phyloP scores from a whole-genome alignment of 1,284 basidiomycete species.

The Phaffia rhodozyma region DNA sequence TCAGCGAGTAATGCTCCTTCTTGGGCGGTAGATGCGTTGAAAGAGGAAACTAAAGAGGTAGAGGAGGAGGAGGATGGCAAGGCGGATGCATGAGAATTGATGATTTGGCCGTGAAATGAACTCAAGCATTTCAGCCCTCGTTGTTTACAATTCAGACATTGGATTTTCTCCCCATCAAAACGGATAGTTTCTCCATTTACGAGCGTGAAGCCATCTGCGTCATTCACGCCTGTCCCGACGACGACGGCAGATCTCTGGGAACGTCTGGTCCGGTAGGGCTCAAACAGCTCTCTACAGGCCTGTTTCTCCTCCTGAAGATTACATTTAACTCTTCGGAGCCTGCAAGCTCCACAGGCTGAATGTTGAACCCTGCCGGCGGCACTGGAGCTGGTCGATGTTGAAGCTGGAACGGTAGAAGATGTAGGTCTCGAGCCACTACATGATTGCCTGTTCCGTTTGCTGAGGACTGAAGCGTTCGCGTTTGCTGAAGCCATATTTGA shows the following conservation, averaged over 20 bases:
- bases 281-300: constrained; percentile 21
- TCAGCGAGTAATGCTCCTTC: neutral
- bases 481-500: too few species aligned
- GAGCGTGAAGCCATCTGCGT: too few species aligned
- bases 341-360: constrained; percentile 77
- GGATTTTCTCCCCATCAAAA: constrained; percentile 1
- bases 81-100: neutral
- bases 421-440: too few species aligned
- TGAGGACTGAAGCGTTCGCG: neutral
- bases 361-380: constrained; percentile 42
- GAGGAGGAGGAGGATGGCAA: neutral
- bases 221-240: too few species aligned
- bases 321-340: constrained; percentile 53
- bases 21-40: constrained; percentile 47
- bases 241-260: neutral
- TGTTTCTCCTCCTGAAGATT: constrained; percentile 31
- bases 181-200: too few species aligned
- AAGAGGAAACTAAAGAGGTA: constrained; percentile 15
- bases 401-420: too few species aligned
- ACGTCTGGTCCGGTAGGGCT: constrained; percentile 1
- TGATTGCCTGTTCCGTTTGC: neutral
- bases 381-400: neutral
- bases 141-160: neutral
- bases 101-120: constrained; percentile 10
- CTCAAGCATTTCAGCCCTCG: constrained; percentile 10